Percentiles rank a stretch among this genome's conserved stretches.
phyloP scores from a whole-genome alignment of 2,329 filamentous ascomycete genomes.

The Fusarium sp. region DNA sequence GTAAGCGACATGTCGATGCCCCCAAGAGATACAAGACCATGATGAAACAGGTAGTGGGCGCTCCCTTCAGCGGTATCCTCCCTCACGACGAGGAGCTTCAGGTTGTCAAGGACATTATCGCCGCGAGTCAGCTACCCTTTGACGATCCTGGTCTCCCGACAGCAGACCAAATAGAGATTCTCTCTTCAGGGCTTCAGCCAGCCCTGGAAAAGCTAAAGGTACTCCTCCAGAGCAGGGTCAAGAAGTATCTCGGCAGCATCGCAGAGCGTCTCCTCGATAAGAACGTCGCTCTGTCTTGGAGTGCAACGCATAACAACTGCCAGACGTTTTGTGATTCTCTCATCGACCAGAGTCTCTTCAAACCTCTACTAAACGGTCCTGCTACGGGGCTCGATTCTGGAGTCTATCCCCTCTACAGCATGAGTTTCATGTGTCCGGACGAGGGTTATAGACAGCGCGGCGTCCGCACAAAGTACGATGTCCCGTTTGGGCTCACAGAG shows the following conservation, averaged over 20 bases:
- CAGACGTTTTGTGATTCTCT: constrained; percentile 54
- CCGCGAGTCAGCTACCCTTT: constrained; percentile 37
- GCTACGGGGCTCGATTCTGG: not conserved
- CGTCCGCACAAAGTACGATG: constrained; percentile 49
- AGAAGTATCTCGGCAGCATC: constrained; percentile 49
- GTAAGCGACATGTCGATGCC: constrained; percentile 7
- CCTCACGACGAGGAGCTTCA: constrained; percentile 39
- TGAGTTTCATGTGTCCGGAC: constrained; percentile 55
- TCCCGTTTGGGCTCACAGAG: constrained; percentile 56
- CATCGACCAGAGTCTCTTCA: constrained; percentile 48
- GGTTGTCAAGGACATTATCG: constrained; percentile 45
- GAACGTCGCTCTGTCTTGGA: constrained; percentile 47
- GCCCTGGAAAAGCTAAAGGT: constrained; percentile 36
- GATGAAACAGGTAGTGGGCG: constrained; percentile 56
- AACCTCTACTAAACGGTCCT: constrained; percentile 34
- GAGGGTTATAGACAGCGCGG: constrained; percentile 42
- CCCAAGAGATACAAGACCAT: constrained; percentile 52
- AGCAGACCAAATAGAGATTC: constrained; percentile 17
- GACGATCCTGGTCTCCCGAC: constrained; percentile 35
- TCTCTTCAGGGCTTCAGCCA: constrained; percentile 29
- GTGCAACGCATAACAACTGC: constrained; percentile 50
- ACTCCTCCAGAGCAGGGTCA: constrained; percentile 41
- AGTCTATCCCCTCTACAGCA: constrained; percentile 47
- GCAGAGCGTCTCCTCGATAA: constrained; percentile 45
- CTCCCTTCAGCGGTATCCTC: constrained; percentile 49